These are phyloP conservation scores for Tetragonia tetragonoides DNA, from an alignment of 148 eudicot species.

Conservation along the genomic window DNA sequence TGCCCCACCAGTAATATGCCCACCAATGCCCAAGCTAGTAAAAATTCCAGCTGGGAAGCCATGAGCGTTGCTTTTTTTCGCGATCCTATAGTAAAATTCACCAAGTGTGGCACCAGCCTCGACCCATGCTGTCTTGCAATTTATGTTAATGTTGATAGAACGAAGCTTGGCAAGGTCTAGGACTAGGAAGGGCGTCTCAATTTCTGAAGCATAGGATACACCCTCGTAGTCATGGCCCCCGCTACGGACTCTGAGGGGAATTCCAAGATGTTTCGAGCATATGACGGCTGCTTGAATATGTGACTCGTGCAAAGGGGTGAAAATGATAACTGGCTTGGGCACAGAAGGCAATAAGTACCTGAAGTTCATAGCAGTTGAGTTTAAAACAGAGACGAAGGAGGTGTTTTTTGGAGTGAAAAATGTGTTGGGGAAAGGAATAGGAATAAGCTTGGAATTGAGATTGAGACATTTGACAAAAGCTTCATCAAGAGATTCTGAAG, in stretches of 20 bases:
- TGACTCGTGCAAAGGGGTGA: slow-evolving; percentile 16
- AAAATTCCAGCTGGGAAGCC: slow-evolving; percentile 35
- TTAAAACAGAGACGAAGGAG: slow-evolving; percentile 19
- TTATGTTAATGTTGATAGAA: slow-evolving; percentile 8
- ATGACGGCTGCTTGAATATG: slow-evolving; percentile 33
- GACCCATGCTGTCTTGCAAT: slow-evolving; percentile 23
- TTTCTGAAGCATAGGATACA: slow-evolving; percentile 27
- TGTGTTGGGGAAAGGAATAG: slow-evolving; percentile 15
- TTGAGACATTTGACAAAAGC: slow-evolving; percentile 22
- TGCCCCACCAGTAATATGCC: slow-evolving; percentile 37
- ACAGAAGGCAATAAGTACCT: slow-evolving; percentile 29
- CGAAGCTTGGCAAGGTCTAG: slow-evolving; percentile 28
- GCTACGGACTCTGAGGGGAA: slow-evolving; percentile 27
- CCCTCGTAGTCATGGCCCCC: slow-evolving; percentile 38
- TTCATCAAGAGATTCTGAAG: slow-evolving; percentile 12
- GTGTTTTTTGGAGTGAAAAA: slow-evolving; percentile 22
- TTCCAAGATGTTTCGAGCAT: slow-evolving; percentile 25
- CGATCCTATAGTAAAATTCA: slow-evolving; percentile 29
- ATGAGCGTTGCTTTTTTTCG: slow-evolving; percentile 23
- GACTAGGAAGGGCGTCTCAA: slow-evolving; percentile 25
- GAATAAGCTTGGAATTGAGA: slow-evolving; percentile 14
- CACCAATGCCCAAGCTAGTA: slow-evolving; percentile 31
- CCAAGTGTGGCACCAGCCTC: slow-evolving; percentile 33
- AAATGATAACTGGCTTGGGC: slow-evolving; percentile 24
- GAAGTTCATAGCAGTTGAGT: slow-evolving; percentile 30